A percentile compares a stretch with the other conserved stretches of the same genome.
Conservation (phyloP, 768 basidiomycete species). For the Polyporus arcularius region DNA sequence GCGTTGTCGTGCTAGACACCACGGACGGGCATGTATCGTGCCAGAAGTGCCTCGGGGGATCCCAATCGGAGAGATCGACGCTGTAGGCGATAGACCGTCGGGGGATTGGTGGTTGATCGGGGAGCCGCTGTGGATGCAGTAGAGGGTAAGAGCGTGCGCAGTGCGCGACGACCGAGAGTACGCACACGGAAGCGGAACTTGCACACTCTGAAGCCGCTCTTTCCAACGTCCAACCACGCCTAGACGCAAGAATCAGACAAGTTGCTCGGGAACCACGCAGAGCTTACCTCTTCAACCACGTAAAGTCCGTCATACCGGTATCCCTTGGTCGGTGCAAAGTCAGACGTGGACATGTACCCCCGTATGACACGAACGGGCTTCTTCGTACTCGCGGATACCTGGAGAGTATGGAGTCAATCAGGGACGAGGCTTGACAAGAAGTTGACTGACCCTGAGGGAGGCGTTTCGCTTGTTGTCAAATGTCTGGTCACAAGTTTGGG, state of each 20-base stretch:
- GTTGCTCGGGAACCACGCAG: background rate
- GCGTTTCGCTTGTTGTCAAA: constrained; percentile 17
- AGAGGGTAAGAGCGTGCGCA: background rate
- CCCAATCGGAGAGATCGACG: constrained; percentile 3
- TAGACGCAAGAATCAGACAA: background rate
- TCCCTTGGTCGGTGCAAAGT: constrained; percentile 18
- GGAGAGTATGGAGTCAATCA: background rate
- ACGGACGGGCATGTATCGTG: background rate
- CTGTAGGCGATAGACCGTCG: constrained; percentile 2
- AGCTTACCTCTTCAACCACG: constrained; percentile 13
- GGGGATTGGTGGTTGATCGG: constrained; percentile 11
- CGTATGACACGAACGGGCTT: constrained; percentile 24
- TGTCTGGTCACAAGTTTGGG: constrained; percentile 19
- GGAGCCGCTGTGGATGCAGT: constrained; percentile 3
- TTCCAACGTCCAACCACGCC: constrained; percentile 23
- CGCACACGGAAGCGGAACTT: constrained; percentile 17
- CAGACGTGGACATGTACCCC: constrained; percentile 15
- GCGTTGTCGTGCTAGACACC: no score
- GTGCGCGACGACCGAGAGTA: background rate
- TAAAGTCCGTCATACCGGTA: constrained; percentile 27
- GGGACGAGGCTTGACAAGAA: background rate
- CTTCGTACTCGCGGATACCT: constrained; percentile 18
- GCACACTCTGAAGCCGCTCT: constrained; percentile 21
- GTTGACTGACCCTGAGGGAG: constrained; percentile 13
- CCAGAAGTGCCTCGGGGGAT: constrained; percentile 3